phyloP scores from a whole-genome alignment of 2,329 filamentous ascomycete genomes.

The Bipolaris gigantea region DNA sequence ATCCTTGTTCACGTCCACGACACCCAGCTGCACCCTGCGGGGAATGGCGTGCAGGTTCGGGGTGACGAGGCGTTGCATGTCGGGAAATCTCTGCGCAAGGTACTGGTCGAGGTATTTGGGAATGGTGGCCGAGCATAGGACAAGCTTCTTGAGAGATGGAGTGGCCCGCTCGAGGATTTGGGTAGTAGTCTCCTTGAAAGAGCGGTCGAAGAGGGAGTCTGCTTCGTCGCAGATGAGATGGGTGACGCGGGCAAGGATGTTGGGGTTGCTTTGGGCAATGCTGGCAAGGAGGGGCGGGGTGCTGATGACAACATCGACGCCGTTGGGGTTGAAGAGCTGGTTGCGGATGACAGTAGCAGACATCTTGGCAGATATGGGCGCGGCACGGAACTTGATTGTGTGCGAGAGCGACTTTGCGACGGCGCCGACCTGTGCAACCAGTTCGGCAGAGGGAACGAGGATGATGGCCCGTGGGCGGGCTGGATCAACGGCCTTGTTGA shows the following conservation, averaged over 20 bases:
- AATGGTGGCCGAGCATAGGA: constrained; percentile 96
- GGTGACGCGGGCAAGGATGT: constrained; percentile 86
- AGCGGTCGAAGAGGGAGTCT: constrained; percentile 91
- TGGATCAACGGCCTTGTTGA: constrained; percentile 65
- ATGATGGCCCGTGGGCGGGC: constrained; percentile 82
- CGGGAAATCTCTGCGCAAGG: constrained; percentile 78
- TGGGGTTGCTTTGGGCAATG: constrained; percentile 86
- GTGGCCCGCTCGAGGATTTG: constrained; percentile 78
- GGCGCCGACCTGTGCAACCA: constrained; percentile 82
- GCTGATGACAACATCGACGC: constrained; percentile 82
- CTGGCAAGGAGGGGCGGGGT: constrained; percentile 89
- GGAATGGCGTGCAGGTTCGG: constrained; percentile 96
- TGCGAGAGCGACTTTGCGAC: constrained; percentile 84
- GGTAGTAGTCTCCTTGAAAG: constrained; percentile 81
- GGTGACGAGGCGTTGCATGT: constrained; percentile 83
- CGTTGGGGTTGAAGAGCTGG: constrained; percentile 76
- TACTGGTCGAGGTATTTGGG: constrained; percentile 85
- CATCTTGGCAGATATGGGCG: constrained; percentile 76
- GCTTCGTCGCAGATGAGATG: constrained; percentile 94
- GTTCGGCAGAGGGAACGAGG: constrained; percentile 87
- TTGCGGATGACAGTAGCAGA: constrained; percentile 79
- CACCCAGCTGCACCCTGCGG: constrained; percentile 87
- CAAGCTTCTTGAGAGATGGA: constrained; percentile 80
- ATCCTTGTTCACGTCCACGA: constrained; percentile 88
- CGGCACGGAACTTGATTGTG: constrained; percentile 81